These are phyloP conservation scores for Rhodamnia rubescens DNA, from an alignment of 345 rosid species.

Conservation along the genomic window DNA sequence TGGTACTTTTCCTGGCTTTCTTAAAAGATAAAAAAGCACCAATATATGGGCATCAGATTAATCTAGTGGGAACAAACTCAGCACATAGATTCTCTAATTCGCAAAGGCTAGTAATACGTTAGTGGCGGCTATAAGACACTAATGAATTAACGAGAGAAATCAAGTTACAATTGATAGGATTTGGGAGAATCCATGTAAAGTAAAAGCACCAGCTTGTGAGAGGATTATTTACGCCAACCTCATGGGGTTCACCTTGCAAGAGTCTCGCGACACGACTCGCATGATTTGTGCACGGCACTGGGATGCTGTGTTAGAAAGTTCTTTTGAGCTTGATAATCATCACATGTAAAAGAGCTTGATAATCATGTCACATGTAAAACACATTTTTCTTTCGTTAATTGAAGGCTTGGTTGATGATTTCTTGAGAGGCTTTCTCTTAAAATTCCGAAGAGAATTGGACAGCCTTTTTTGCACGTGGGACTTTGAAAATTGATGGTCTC, in stretches of 20 bases:
- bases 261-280: neutral
- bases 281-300: fast-evolving
- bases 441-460: neutral
- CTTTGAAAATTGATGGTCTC: neutral
- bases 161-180: no score
- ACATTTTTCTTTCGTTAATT: neutral
- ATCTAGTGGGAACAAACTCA: neutral
- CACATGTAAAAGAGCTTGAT: neutral
- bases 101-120: neutral
- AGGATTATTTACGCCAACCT: neutral
- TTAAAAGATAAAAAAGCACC: neutral
- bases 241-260: neutral
- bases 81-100: neutral
- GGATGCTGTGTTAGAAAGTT: neutral
- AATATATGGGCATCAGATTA: neutral
- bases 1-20: no score
- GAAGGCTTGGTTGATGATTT: neutral
- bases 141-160: neutral
- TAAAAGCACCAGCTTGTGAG: neutral
- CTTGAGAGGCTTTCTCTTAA: neutral
- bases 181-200: neutral
- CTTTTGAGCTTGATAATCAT: neutral
- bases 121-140: no score
- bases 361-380: neutral
- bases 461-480: neutral